Evolutionary conservation across 495 filamentous ascomycete species (phyloP), one percentile per base, ranked within the genome.

Genomic region (Xylaria venustula): DNA sequence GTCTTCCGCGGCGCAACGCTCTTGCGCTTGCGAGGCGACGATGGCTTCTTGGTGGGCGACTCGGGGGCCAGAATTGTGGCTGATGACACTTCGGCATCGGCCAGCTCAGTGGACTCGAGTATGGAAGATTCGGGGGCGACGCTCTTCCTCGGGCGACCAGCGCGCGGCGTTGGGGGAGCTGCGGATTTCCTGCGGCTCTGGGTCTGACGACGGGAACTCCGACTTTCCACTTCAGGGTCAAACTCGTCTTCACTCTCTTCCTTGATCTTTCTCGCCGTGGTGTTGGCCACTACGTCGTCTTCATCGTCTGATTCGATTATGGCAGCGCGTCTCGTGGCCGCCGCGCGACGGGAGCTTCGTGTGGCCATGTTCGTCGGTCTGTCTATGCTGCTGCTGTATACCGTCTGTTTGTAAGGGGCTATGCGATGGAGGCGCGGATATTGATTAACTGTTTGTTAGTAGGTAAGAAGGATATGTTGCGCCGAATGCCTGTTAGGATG

Each of bases 191-290:
- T 71, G 80, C 82, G 57, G 80, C 77, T 59, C 77, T 65, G 65
- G 71, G 78, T 79, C 71, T 64, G 62, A 23, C 69, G 69, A 32
- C 69, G 69, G 49, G 69, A 62, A 42, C 64, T 54, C 15, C 74
- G 64, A n/a, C 61, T 73, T 41, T 74, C 73, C 1, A 71, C 64
- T 36, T 62, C 90, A 7, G 90, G 91, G 15, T 89, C 90, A 63
- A 90, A 94, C 22, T 93, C 90, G 41, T 92, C 88, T 58, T 84
- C 86, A 47, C 85, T 86, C n/a, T 88, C 85, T 25, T 87, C 83
- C 3, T 86, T 77, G 17, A 83, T 76, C 54, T 79, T 80, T 54
- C 74, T 79, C 17, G 76, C 69, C 20, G 83, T 78, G 64, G 84
- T 83, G 62, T 85, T 78, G 40, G 79, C 73, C 56, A 82, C 75